These are phyloP conservation scores for Agrocybe pediades DNA, from an alignment of 768 basidiomycete species.

Conservation along the genomic window DNA sequence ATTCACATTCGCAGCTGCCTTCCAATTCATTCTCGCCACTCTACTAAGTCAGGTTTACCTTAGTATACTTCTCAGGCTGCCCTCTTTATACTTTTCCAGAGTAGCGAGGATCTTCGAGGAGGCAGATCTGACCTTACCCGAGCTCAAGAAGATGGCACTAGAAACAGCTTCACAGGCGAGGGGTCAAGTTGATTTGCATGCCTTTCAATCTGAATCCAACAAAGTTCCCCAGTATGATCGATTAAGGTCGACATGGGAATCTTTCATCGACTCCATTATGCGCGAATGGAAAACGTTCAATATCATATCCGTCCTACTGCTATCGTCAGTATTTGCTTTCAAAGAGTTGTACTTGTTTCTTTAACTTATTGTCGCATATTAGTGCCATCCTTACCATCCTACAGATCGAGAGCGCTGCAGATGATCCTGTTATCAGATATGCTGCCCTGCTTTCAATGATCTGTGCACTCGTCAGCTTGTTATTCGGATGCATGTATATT, in stretches of 20 bases:
- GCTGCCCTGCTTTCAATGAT: constrained; percentile 54
- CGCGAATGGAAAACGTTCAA: constrained; percentile 32
- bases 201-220: neutral
- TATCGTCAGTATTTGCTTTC: neutral
- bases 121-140: constrained; percentile 59
- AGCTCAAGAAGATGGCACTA: constrained; percentile 47
- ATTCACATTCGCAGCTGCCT: too few relatives aligned
- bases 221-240: constrained; percentile 14
- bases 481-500: constrained; percentile 62
- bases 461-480: constrained; percentile 58
- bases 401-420: constrained; percentile 35
- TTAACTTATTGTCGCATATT: too few relatives aligned
- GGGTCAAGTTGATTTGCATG: constrained; percentile 2
- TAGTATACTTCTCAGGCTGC: constrained; percentile 51
- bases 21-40: constrained; percentile 20
- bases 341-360: too few relatives aligned
- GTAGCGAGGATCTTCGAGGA: constrained; percentile 66
- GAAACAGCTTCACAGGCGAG: constrained; percentile 8
- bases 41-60: constrained; percentile 31
- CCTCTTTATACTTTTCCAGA: constrained; percentile 65
- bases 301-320: constrained; percentile 19
- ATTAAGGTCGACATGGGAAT: constrained; percentile 23
- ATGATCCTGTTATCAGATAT: constrained; percentile 53
- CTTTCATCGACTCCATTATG: constrained; percentile 27
- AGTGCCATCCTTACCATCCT: constrained; percentile 32